phyloP scores from a whole-genome alignment of 2,329 filamentous ascomycete species.

The Pseudonectria buxi region DNA sequence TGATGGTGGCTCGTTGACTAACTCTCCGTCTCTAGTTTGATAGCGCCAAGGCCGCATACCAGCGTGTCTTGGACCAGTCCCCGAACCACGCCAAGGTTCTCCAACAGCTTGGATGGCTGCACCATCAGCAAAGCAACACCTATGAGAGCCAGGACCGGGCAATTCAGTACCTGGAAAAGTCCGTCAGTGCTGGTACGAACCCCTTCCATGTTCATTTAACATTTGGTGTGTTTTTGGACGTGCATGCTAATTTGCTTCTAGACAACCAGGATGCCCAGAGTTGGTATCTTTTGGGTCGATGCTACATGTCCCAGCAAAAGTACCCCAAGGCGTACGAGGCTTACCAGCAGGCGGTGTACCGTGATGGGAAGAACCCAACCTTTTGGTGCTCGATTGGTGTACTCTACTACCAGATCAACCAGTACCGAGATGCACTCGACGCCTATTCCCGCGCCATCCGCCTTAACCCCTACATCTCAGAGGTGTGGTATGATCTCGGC shows the following conservation, averaged over 20 bases:
- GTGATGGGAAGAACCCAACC: constrained; percentile 92
- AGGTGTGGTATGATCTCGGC: constrained; percentile 98
- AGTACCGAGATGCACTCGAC: constrained; percentile 95
- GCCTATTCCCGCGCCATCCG: constrained; percentile 96
- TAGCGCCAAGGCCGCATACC: constrained; percentile 84
- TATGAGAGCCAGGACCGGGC: constrained; percentile 92
- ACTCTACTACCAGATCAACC: constrained; percentile 98
- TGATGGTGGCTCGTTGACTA: constrained; percentile 19
- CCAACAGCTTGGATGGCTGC: constrained; percentile 94
- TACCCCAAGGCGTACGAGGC: constrained; percentile 98
- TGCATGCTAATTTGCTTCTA: constrained; percentile 37
- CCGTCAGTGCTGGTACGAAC: constrained; percentile 75
- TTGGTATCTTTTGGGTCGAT: constrained; percentile 95
- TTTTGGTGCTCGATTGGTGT: constrained; percentile 99
- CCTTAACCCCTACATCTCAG: constrained; percentile 94
- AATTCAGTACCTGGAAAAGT: constrained; percentile 96
- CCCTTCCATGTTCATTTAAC: too few relatives aligned
- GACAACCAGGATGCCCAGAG: constrained; percentile 94
- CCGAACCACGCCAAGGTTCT: constrained; percentile 96
- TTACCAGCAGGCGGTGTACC: constrained; percentile 97
- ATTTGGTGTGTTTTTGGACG: too few relatives aligned
- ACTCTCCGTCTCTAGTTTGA: constrained; percentile 66
- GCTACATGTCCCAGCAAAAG: constrained; percentile 99
- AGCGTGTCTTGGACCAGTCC: constrained; percentile 86
- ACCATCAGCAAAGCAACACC: constrained; percentile 89